Evolutionary conservation across 2,329 filamentous ascomycete genomes (phyloP), one percentile per base, ranked within the genome.

Genomic region (Aspergillus novofumigatus): DNA sequence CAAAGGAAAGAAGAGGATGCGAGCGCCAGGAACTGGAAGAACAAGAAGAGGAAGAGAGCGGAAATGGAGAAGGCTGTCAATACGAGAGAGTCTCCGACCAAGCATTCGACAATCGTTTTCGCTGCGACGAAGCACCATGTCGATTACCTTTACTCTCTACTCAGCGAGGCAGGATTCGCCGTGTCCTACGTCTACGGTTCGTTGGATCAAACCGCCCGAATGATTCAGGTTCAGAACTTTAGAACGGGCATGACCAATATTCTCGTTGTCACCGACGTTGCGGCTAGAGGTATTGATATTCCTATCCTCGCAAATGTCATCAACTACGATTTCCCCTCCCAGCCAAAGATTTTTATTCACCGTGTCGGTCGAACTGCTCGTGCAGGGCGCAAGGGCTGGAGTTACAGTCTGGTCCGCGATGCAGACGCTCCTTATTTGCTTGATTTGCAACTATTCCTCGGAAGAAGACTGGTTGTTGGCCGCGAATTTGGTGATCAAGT

Each of bases 271-370:
- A 99, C 94, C 1, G 94, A 99, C 72, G 92, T 99, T 54, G 94
- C 94, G 14, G 94, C 94, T 23, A 85, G 94, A 80, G 93, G 94
- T 85, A 95, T 99, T 60, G 94, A 99, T 85, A 96, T 99, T 64
- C 94, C 94, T 0, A 84, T 97, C 49, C 82, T 99, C 38, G 92
- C 91, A 56, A 97, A 99, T 71, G 94, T 99, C 58, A 93, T 99
- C 79, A 97, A 99, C 79, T 99, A 96, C 75, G 93, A 97, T 70
- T 99, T 99, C 63, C 93, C 94, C 3, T 90, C 93, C 1, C 94
- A 97, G 68, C 91, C 94, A 21, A 99, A 99, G 76, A 87, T 99
- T 45, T 99, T 95, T 67, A 89, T 99, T 28, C 94, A 99, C 75
- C 88, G 94, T 71, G 94, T 99, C 49, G 94, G 94, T 67, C 88